These are phyloP conservation scores for Adiantum capillusveneris DNA, from an alignment of 75 land plant species.

Conservation along the genomic window DNA sequence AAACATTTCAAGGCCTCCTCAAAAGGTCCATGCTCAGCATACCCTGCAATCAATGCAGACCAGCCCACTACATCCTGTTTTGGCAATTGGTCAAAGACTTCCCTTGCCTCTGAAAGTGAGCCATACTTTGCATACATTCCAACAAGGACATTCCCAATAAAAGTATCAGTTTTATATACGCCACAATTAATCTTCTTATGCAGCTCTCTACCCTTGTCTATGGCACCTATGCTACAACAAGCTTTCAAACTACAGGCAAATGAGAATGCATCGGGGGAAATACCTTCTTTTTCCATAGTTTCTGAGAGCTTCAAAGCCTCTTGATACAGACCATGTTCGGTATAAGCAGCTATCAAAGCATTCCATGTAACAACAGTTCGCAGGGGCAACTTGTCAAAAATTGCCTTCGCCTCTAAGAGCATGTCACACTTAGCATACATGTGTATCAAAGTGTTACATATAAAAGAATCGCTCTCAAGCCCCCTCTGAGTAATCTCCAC, in stretches of 20 bases:
- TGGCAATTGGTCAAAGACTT: constrained; percentile 44
- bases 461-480: constrained; percentile 10
- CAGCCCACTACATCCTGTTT: constrained; percentile 42
- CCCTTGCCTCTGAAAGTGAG: constrained; percentile 18
- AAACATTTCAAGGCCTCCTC: constrained; percentile 15
- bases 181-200: constrained; percentile 48
- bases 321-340: background rate
- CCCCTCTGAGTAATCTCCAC: constrained; percentile 16
- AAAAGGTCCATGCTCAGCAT: constrained; percentile 7
- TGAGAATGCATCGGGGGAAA: constrained; percentile 50
- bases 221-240: constrained; percentile 41
- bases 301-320: constrained; percentile 10
- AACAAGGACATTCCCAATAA: constrained; percentile 48
- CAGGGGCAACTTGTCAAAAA: constrained; percentile 17
- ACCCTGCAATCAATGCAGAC: constrained; percentile 52
- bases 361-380: constrained; percentile 28
- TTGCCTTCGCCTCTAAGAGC: constrained; percentile 7
- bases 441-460: constrained; percentile 23
- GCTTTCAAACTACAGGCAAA: constrained; percentile 60
- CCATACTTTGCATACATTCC: constrained; percentile 55
- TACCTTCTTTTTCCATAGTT: constrained; percentile 42
- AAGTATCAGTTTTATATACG: constrained; percentile 43
- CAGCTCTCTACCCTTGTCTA: constrained; percentile 45
- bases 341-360: constrained; percentile 37
- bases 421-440: constrained; percentile 36